Base-by-base conservation (phyloP, 2,329 filamentous ascomycete genomes). In the Alternaria atra region DNA sequence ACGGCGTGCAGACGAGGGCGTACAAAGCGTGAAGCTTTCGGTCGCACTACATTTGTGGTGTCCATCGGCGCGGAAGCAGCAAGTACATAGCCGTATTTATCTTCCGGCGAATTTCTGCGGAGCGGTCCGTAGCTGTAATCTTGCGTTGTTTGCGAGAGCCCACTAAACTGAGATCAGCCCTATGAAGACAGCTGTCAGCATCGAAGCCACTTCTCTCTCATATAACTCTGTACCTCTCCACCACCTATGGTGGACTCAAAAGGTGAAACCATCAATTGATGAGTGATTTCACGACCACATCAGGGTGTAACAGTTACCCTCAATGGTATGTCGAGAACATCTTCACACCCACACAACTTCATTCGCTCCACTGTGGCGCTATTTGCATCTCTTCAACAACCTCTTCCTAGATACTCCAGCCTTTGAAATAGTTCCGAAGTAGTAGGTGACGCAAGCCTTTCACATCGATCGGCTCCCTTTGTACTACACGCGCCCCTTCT, bases 11-110 rank as follows among this genome's bases (percentile, higher is more conserved):
- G 51, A 64, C 29, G 59, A 64, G 47, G 54, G 48, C 13, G 63
- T 64, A 64, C 58, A 52, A 59, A 60, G 58, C 63, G 63, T 62
- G 60, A 67, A 55, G 52, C 35, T 56, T 55, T 46, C 52, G 17
- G 60, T 61, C 34, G 34, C 52, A 66, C 63, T 43, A 42, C 60
- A 62, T 53, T 5, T 12, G 53, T 60, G 56, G 39, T 66, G 61
- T 55, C 27, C 34, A 54, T 54, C 20, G 51, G 43, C 50, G 40
- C 48, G 25, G 25, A 25, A 42, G 20, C 46, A 56, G 32, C 25
- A 42, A 29, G 39, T 42, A 20, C 20, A 20, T 20, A 63, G 34
- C 42, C 52, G 27, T 59, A 57, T 32, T 62, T 61, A 47, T 44
- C n/a, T 55, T 48, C 43, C 10, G 32, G 44, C 46, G 55, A 48